These are phyloP conservation scores for Mortierella claussenii DNA, from an alignment of 192 early-diverging fungal genomes.

Conservation along the genomic window DNA sequence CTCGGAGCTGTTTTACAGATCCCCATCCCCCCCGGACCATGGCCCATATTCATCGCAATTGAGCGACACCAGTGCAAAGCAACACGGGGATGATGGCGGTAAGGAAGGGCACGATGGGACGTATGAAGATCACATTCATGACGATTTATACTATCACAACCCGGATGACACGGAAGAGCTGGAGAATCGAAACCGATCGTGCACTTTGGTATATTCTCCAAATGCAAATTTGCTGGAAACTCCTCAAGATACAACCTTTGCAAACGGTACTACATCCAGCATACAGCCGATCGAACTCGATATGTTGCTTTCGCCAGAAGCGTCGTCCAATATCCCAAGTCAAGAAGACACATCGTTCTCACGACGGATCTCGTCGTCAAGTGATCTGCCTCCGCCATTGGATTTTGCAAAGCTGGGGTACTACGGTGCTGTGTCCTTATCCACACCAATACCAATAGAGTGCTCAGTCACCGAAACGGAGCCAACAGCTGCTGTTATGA, in stretches of 20 bases:
- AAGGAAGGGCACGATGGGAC: too few species aligned
- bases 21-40: too few species aligned
- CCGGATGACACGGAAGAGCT: too few species aligned
- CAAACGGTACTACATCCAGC: too few species aligned
- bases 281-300: not conserved
- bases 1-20: too few species aligned
- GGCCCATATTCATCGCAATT: not conserved
- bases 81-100: too few species aligned
- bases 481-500: too few species aligned
- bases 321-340: not conserved
- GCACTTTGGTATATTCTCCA: conserved; percentile 7
- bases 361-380: conserved; percentile 8
- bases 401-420: conserved; percentile 30
- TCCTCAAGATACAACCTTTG: not conserved
- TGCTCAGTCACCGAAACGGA: too few species aligned
- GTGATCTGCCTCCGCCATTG: conserved; percentile 27
- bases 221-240: not conserved
- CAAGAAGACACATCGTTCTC: not conserved
- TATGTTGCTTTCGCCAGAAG: not conserved
- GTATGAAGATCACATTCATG: too few species aligned
- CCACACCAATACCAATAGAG: not conserved
- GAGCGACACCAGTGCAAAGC: too few species aligned
- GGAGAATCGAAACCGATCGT: too few species aligned
- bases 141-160: too few species aligned
- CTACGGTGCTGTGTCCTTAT: not conserved